phyloP scores from a whole-genome alignment of 2,329 filamentous ascomycete genomes.

The Fusarium udum region DNA sequence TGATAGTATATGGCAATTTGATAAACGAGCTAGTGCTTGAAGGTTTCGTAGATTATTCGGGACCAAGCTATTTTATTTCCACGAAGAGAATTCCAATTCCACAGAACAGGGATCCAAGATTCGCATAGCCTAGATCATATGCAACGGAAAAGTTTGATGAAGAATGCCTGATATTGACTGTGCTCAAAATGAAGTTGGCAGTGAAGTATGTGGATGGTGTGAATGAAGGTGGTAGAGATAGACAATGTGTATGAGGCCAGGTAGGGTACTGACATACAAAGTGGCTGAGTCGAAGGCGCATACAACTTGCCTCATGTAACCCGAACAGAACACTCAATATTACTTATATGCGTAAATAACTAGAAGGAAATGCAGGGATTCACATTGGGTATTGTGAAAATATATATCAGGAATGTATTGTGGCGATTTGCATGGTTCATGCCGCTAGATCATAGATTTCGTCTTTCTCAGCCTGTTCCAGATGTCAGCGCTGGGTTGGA shows the following conservation, averaged over 20 bases:
- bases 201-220: background rate
- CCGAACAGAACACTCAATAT: background rate
- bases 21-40: background rate
- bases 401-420: background rate
- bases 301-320: background rate
- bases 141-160: background rate
- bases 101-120: background rate
- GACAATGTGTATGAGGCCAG: background rate
- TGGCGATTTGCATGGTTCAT: background rate
- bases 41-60: background rate
- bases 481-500: background rate
- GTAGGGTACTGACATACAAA: background rate
- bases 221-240: background rate
- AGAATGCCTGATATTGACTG: background rate
- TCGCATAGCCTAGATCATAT: background rate
- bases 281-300: background rate
- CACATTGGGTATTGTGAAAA: background rate
- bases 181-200: background rate
- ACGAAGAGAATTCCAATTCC: background rate
- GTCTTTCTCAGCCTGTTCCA: background rate
- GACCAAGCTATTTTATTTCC: background rate
- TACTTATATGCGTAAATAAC: background rate
- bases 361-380: background rate
- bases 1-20: background rate
- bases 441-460: background rate